Base-by-base conservation (phyloP, 2,329 filamentous ascomycete species). In the Didymella exigua region DNA sequence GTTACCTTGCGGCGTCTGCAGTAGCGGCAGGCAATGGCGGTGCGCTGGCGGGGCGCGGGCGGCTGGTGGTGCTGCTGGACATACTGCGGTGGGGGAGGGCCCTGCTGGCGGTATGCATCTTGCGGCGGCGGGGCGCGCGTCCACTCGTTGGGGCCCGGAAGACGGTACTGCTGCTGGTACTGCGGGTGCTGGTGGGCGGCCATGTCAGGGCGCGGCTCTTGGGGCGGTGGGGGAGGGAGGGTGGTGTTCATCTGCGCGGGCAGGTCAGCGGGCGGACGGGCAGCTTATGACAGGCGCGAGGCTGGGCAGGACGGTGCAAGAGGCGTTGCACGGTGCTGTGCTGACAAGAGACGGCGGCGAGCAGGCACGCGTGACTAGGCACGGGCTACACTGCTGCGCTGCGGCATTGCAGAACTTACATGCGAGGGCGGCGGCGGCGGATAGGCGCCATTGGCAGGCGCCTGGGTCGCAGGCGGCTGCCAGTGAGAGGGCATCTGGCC, bases 11-110 rank as follows among this genome's bases (percentile, higher is more conserved):
- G 79, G 71, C 83, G 78, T 54, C 83, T 75, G 71, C 83, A 86
- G 69, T 86, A 86, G 54, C 82, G 78, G 66, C 83, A 86, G 41
- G 83, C 83, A 69, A 86, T 86, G 49, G 83, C 83, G 46, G 83
- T 86, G 59, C 83, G 77, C 69, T 86, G 83, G 52, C 83, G 79
- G 14, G 83, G 83, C n/a, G 83, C 83, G 29, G 81, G 80, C 45
- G 74, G 73, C 56, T 75, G 71, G 63, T 74, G 72, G 53, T 68
- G 65, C 56, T 73, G 72, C 61, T 62, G 67, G 56, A 72, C 71
- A 58, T 73, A 72, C 58, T 74, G 68, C 33, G 73, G 70, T 38
- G 79, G 78, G 10, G 77, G 77, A 4, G 40, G 45, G 46, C 46
- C 46, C 46, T 75, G 75, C 54, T 66, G 72, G 52, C 67, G 65